Base-by-base conservation (phyloP, 1,139 yeast genomes). In the Geotrichum europaeum region DNA sequence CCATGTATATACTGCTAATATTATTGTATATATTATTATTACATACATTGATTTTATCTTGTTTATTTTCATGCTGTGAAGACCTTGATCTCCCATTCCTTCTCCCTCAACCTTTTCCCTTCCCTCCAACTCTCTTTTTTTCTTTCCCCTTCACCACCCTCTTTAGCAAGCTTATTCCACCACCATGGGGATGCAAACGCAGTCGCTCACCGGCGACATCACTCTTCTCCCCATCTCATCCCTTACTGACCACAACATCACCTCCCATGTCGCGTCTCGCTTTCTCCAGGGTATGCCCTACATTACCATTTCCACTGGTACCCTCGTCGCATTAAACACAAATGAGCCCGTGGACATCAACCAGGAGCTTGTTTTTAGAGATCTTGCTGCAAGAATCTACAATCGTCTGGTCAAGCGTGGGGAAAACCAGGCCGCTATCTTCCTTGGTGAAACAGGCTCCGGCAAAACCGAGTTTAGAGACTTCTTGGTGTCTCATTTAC, bases 191-290 rank as follows among this genome's bases (percentile, higher is more conserved):
- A 52, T 52, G 49, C 54, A 53, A 40, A 57, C 60, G 28, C 62
- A 57, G 51, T 58, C 68, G 32, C 66, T 72, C 51, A 73, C 75
- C 52, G 71, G 74, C 55, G 79, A 76, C 64, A 61, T 76, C 58
- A 71, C 78, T 55, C 70, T 70, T 62, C 70, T 76, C 65, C 75
- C 79, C 18, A 67, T 70, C 52, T 64, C 69, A 47, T 66, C 73
- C 49, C 68, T 76, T 61, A 73, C 76, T 15, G 78, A 74, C 63
- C 76, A 75, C 59, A 76, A 74, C 49, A 67, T 76, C 57, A 76
- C 79, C 22, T 76, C 79, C 18, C 79, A 76, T 62, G 70, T 76
- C 51, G 79, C 79, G 36, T 75, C 79, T 50, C 66, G 79, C 50
- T 76, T 69, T 65, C 78, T 76, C 64, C 77, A 75, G 65, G 78